Percentiles rank a stretch among this genome's conserved stretches.
Evolutionary conservation across 2,329 filamentous ascomycete species (phyloP).

Genomic region (Cladosporium sp.): DNA sequence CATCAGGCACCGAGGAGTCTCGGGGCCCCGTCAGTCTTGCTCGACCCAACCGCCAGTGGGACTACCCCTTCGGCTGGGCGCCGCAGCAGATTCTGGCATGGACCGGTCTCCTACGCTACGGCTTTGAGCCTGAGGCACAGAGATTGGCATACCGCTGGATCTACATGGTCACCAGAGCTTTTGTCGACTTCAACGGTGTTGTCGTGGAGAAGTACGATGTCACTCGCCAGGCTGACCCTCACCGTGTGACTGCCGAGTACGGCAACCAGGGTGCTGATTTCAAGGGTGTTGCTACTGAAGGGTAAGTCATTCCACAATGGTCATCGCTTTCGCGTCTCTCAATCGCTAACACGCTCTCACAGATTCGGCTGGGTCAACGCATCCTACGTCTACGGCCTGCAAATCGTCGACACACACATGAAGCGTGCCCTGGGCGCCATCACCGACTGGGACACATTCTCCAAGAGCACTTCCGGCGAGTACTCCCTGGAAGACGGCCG

Average conservation of each 20-base stretch:
- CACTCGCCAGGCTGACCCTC: constrained; percentile 81
- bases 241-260: constrained; percentile 94
- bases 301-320: constrained; percentile 59
- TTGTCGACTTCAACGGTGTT: constrained; percentile 96
- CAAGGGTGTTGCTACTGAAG: constrained; percentile 92
- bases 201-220: constrained; percentile 99
- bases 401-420: constrained; percentile 85
- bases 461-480: constrained; percentile 48
- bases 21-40: constrained; percentile 75
- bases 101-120: constrained; percentile 87
- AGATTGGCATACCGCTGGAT: constrained; percentile 93
- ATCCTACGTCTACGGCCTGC: constrained; percentile 90
- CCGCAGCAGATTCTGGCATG: constrained; percentile 98
- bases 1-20: constrained; percentile 86
- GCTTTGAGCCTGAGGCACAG: constrained; percentile 86
- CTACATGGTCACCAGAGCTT: constrained; percentile 97
- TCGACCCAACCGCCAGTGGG: constrained; percentile 94
- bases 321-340: neutral
- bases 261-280: constrained; percentile 95
- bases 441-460: constrained; percentile 80
- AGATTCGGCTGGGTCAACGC: constrained; percentile 99
- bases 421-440: constrained; percentile 81
- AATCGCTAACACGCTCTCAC: constrained; percentile 10
- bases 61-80: constrained; percentile 97
- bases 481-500: constrained; percentile 8